Evolutionary conservation across 2,329 filamentous ascomycete genomes (phyloP).

Genomic region (Penicillium capsulatum): DNA sequence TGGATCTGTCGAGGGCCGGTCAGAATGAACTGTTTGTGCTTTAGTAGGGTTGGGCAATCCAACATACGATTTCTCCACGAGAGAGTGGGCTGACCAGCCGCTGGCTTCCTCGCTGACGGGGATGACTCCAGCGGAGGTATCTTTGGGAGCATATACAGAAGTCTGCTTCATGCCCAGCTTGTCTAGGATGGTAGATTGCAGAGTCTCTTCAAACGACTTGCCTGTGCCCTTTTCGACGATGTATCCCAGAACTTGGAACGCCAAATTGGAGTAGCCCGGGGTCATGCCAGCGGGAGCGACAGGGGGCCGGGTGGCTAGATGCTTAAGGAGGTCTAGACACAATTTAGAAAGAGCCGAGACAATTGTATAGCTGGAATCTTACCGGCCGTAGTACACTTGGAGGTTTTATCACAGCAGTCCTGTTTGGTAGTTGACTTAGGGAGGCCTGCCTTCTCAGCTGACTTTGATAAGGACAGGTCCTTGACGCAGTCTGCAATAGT

Average conservation of each 20-base stretch:
- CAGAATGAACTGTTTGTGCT: not conserved
- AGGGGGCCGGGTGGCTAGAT: conserved; percentile 32
- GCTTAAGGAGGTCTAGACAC: conserved; percentile 22
- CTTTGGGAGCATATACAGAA: conserved; percentile 29
- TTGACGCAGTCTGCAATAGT: conserved; percentile 3
- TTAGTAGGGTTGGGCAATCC: conserved; percentile 16
- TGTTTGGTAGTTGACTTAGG: not conserved
- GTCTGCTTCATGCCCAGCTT: conserved; percentile 28
- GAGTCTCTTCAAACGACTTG: conserved; percentile 28
- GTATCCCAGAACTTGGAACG: conserved; percentile 37
- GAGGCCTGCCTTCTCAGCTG: conserved; percentile 5
- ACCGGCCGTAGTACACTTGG: too few species aligned
- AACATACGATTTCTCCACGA: conserved; percentile 25
- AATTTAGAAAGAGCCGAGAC: too few species aligned
- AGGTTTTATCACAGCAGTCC: conserved; percentile 6
- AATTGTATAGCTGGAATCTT: too few species aligned
- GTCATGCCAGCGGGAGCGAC: conserved; percentile 25
- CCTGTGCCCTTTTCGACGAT: conserved; percentile 37
- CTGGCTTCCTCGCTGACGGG: conserved; percentile 30
- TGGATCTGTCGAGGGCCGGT: conserved; percentile 16
- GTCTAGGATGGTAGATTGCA: conserved; percentile 31
- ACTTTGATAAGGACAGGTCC: conserved; percentile 2
- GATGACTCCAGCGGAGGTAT: conserved; percentile 33
- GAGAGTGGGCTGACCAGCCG: conserved; percentile 32
- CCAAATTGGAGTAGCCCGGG: conserved; percentile 40